Percentiles rank a stretch among this genome's conserved stretches.
Evolutionary conservation across 495 filamentous ascomycete species (phyloP).

Genomic region (Penicillium daleae): DNA sequence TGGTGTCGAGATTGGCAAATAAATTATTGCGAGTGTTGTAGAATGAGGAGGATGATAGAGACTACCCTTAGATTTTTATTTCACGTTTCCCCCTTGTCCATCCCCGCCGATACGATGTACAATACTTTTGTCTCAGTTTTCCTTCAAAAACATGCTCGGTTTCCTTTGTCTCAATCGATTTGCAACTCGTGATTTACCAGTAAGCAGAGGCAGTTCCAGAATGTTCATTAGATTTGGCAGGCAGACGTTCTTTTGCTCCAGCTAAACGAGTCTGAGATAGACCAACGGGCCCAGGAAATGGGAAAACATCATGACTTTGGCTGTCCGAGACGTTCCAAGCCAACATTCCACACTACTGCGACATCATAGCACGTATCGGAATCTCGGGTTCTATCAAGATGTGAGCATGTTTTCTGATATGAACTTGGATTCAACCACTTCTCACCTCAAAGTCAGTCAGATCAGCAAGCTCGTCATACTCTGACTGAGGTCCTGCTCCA

Average conservation of each 20-base stretch:
- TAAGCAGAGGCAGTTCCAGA: too few relatives aligned
- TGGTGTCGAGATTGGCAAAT: slow-evolving; percentile 77
- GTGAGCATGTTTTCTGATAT: slow-evolving; percentile 6
- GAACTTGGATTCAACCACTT: background rate
- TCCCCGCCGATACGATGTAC: slow-evolving; percentile 36
- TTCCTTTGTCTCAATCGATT: slow-evolving; percentile 25
- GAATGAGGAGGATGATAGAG: slow-evolving; percentile 41
- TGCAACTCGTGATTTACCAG: too few relatives aligned
- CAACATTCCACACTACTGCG: too few relatives aligned
- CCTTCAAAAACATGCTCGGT: slow-evolving; percentile 34
- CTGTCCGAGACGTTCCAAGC: background rate
- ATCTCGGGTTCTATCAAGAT: slow-evolving; percentile 20
- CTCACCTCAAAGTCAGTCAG: slow-evolving; percentile 33
- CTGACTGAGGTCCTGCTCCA: background rate
- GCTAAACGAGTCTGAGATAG: background rate
- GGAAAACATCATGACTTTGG: background rate
- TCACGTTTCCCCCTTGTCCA: slow-evolving; percentile 32
- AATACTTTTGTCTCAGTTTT: slow-evolving; percentile 43
- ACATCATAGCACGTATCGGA: slow-evolving; percentile 30
- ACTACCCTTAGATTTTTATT: slow-evolving; percentile 43
- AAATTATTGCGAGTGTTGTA: slow-evolving; percentile 30
- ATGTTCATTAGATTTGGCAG: background rate
- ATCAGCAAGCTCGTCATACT: slow-evolving; percentile 22
- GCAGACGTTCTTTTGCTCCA: background rate
- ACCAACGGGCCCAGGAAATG: too few relatives aligned